Evolutionary conservation across 1,284 basidiomycete genomes (phyloP), one percentile per base, ranked within the genome.

Genomic region (Psilocybe mexicana): DNA sequence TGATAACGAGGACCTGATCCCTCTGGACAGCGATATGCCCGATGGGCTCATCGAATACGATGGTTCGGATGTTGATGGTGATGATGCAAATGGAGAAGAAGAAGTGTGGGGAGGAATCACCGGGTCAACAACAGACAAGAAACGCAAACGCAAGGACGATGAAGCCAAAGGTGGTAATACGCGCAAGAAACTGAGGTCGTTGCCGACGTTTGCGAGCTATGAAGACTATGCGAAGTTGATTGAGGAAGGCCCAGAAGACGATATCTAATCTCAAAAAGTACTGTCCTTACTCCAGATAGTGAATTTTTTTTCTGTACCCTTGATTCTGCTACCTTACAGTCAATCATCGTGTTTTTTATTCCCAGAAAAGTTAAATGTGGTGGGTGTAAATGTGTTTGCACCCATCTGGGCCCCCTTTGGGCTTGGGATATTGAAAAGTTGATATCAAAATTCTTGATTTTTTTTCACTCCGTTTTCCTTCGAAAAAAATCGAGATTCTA

Each of bases 211-310:
- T 68, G 96, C 93, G 1, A 92, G 87, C 69, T 96, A 96, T 63
- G 96, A 98, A 62, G 96, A 98, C 65, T 99, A 97, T 69, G 92
- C 92, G 49, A 90, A 86, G 74, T 81, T 98, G 79, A 95, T 98
- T 63, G 94, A 96, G 69, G 90, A 89, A 58, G 90, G 79, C 23
- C 82, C 84, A 14, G 90, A 92, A 73, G 90, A 92, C 67, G 78
- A 88, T 70, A 78, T 88, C 26, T 88, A 52, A 61, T 50, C 1
- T 14, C 18, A 35, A 5, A 8, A 10, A 28, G 5, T 4, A 8
- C 30, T 25, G 25, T 5, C 7, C 4, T 44, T 10, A 12, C 2
- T 42, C 12, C 49, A 42, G 3, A 23, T 6, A 12, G 1, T 40
- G 30, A 8, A 6, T 1, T 1, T 33, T 8, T 4, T 33, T 33